Evolutionary conservation across 805 yeast species (phyloP).

Genomic region (Starmerella davenportii): DNA sequence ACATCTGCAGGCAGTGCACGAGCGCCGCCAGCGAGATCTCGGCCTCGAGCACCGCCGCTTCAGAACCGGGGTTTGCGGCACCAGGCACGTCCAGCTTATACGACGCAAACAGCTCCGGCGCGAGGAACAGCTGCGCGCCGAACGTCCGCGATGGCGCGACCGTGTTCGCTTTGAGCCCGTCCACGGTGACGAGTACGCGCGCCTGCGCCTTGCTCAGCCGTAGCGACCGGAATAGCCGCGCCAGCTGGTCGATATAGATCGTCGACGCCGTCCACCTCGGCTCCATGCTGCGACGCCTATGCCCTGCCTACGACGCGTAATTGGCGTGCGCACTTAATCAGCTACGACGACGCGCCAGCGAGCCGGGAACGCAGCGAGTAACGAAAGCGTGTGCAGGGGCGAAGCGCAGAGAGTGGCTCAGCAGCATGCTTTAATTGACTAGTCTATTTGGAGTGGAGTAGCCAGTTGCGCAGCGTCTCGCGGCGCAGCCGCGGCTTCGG

Average conservation of each 20-base stretch:
- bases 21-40: conserved; percentile 6
- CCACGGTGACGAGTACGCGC: conserved; percentile 1
- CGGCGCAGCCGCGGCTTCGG: conserved; percentile 1
- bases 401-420: too few species aligned
- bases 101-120: conserved; percentile 11
- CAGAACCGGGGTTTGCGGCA: background rate
- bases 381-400: too few species aligned
- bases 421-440: too few species aligned
- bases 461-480: conserved; percentile 10
- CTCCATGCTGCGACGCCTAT: too few species aligned
- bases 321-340: too few species aligned
- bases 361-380: too few species aligned
- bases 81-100: conserved; percentile 5
- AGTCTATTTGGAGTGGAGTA: conserved; percentile 5
- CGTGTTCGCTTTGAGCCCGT: conserved; percentile 8
- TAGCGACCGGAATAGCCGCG: conserved; percentile 10
- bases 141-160: conserved; percentile 10
- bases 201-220: conserved; percentile 4
- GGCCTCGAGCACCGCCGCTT: background rate
- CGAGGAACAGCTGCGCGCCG: conserved; percentile 11
- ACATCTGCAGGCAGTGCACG: conserved; percentile 14
- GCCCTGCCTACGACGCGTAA: too few species aligned
- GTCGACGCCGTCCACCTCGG: conserved; percentile 12
- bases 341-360: too few species aligned
- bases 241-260: conserved; percentile 9